These are phyloP conservation scores for Fusarium kyushuense DNA, from an alignment of 2,329 filamentous ascomycete species.

Conservation along the genomic window DNA sequence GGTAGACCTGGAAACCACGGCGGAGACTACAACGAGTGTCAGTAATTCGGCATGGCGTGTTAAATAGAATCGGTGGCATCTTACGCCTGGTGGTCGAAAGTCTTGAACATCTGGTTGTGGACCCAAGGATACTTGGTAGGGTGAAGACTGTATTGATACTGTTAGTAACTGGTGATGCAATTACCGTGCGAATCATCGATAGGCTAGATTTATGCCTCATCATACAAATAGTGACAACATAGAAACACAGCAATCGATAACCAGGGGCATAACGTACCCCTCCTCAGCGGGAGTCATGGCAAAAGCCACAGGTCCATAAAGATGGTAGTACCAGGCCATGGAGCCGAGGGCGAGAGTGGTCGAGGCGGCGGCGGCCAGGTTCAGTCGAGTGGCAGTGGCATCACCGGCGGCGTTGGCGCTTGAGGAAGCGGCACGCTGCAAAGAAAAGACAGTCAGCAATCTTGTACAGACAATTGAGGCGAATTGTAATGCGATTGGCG, in stretches of 20 bases:
- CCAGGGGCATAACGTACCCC: conserved; percentile 77
- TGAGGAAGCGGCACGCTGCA: conserved; percentile 76
- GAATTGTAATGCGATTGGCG: conserved; percentile 49
- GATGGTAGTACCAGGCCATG: conserved; percentile 96
- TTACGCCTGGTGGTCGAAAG: conserved; percentile 97
- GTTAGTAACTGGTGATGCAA: conserved; percentile 48
- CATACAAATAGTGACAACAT: conserved; percentile 13
- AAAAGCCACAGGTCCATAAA: conserved; percentile 88
- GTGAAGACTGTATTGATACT: conserved; percentile 77
- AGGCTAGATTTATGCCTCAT: conserved; percentile 54
- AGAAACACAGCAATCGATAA: conserved; percentile 22
- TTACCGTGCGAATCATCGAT: conserved; percentile 29
- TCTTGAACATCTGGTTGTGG: conserved; percentile 91
- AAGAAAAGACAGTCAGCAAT: conserved; percentile 56
- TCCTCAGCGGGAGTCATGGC: conserved; percentile 96
- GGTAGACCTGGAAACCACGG: conserved; percentile 99
- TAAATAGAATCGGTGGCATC: conserved; percentile 53
- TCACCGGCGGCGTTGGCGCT: conserved; percentile 78
- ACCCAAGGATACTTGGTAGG: conserved; percentile 95
- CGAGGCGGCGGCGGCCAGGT: conserved; percentile 86
- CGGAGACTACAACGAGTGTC: conserved; percentile 74
- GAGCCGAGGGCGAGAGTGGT: conserved; percentile 89
- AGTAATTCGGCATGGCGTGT: conserved; percentile 28
- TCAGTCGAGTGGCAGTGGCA: conserved; percentile 81
- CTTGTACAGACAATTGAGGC: conserved; percentile 34